Conservation (phyloP, 202 grass and related monocot genomes). For the Carex arenaria region DNA sequence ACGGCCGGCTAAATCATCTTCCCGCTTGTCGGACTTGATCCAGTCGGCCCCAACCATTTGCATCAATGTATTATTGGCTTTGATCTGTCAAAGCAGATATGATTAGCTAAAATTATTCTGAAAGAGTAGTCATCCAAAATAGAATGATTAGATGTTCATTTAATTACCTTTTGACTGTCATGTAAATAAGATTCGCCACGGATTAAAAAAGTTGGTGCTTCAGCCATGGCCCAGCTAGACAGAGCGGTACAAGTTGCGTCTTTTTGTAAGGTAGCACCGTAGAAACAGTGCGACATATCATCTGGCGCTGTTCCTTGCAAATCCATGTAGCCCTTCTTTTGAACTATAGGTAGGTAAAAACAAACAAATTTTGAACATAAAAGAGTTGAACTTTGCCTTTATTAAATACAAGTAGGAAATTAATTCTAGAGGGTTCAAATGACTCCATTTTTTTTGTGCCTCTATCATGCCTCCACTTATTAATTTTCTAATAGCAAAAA, state of each 20-base stretch:
- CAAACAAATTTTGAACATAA: neutral
- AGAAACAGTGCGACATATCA: constrained; percentile 52
- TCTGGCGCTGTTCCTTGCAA: constrained; percentile 56
- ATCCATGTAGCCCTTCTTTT: constrained; percentile 80
- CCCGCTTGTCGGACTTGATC: constrained; percentile 93
- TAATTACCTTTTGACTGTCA: constrained; percentile 72
- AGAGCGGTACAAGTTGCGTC: constrained; percentile 49
- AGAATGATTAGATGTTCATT: constrained; percentile 13
- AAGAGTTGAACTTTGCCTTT: neutral
- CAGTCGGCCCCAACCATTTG: constrained; percentile 98
- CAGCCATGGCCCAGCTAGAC: constrained; percentile 85
- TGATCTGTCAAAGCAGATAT: constrained; percentile 57
- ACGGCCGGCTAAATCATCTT: constrained; percentile 84
- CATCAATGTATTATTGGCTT: constrained; percentile 84
- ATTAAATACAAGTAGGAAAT: constrained; percentile 15
- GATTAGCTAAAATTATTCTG: constrained; percentile 16
- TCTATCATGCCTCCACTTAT: no score
- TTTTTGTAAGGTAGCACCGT: constrained; percentile 84
- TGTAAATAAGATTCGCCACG: constrained; percentile 81
- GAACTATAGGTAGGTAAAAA: constrained; percentile 40
- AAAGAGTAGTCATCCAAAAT: neutral
- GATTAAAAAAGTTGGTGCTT: constrained; percentile 90
- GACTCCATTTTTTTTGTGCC: no score
- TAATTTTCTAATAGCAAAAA: no score
- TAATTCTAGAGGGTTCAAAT: neutral